A percentile compares a stretch with the other conserved stretches of the same genome.
phyloP scores from a whole-genome alignment of 2,329 filamentous ascomycete genomes.

The Grosmannia serpens region DNA sequence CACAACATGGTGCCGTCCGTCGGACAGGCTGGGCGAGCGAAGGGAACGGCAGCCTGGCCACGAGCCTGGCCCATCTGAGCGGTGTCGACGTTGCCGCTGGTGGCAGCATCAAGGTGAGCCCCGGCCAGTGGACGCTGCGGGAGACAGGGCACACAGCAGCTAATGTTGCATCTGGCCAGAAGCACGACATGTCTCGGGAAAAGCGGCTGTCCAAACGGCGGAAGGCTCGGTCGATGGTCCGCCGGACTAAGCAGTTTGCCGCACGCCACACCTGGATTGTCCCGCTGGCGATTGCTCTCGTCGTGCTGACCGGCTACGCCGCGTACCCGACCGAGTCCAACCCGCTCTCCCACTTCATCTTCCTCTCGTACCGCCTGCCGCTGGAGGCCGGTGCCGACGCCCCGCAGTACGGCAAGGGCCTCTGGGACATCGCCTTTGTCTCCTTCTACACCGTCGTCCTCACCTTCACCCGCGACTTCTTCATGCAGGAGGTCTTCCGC shows the following conservation, averaged over 20 bases:
- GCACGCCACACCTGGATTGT: conserved; percentile 50
- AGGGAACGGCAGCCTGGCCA: conserved; percentile 40
- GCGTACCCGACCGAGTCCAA: conserved; percentile 69
- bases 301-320: conserved; percentile 58
- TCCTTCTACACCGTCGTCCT: conserved; percentile 81
- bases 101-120: conserved; percentile 8
- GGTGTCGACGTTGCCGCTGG: conserved; percentile 5
- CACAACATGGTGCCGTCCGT: conserved; percentile 20
- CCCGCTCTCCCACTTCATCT: conserved; percentile 69
- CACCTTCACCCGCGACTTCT: conserved; percentile 87
- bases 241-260: conserved; percentile 38
- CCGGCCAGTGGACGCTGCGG: background rate
- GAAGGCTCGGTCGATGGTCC: conserved; percentile 40
- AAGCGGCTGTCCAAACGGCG: conserved; percentile 42
- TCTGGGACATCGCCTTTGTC: conserved; percentile 76
- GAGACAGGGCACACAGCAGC: background rate
- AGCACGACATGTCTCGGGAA: conserved; percentile 7
- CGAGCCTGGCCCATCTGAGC: conserved; percentile 35
- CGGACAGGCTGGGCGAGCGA: conserved; percentile 46
- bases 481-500: conserved; percentile 82
- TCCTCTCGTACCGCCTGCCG: conserved; percentile 75
- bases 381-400: conserved; percentile 16
- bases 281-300: conserved; percentile 55
- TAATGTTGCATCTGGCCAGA: conserved; percentile 1
- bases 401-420: conserved; percentile 78